A percentile compares a stretch with the other conserved stretches of the same genome.
phyloP scores from a whole-genome alignment of 768 basidiomycete genomes.

The Aureoboletus auriporus region DNA sequence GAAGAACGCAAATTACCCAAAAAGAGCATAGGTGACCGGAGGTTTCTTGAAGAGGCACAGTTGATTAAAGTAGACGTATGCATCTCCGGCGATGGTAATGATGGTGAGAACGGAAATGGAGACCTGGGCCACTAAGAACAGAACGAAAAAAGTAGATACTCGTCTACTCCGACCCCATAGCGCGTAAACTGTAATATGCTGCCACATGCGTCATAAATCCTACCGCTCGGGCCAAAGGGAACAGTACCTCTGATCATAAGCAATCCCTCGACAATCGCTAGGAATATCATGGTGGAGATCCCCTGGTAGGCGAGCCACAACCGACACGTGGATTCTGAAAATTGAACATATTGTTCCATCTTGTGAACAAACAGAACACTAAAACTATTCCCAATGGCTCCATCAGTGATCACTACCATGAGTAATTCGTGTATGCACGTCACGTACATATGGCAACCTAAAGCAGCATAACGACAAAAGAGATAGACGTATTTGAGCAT shows the following conservation, averaged over 20 bases:
- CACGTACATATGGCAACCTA: slow-evolving; percentile 9
- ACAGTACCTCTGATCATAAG: slow-evolving; percentile 9
- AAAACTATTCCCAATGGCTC: not conserved
- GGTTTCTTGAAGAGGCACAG: slow-evolving; percentile 6
- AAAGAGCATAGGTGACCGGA: not conserved
- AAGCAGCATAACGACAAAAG: slow-evolving; percentile 6
- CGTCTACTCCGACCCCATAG: slow-evolving; percentile 4
- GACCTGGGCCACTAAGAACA: slow-evolving; percentile 1
- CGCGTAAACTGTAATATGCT: slow-evolving; percentile 1
- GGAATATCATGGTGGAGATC: not conserved
- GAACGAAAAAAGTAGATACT: not conserved
- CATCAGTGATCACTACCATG: not conserved
- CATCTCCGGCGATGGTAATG: not conserved
- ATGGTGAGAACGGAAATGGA: slow-evolving; percentile 1
- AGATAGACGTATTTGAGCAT: slow-evolving; percentile 7
- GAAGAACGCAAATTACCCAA: slow-evolving; percentile 2
- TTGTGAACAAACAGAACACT: slow-evolving; percentile 2
- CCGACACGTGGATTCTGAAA: slow-evolving; percentile 1
- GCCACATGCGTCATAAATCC: no score
- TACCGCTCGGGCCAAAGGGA: not conserved
- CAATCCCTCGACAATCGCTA: slow-evolving; percentile 9
- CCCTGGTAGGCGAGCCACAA: slow-evolving; percentile 11
- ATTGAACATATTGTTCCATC: slow-evolving; percentile 1
- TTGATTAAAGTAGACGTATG: not conserved
- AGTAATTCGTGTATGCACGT: no score